A percentile compares a stretch with the other conserved stretches of the same genome.
phyloP scores from a whole-genome alignment of 768 basidiomycete genomes.

The Daedalea quercina region DNA sequence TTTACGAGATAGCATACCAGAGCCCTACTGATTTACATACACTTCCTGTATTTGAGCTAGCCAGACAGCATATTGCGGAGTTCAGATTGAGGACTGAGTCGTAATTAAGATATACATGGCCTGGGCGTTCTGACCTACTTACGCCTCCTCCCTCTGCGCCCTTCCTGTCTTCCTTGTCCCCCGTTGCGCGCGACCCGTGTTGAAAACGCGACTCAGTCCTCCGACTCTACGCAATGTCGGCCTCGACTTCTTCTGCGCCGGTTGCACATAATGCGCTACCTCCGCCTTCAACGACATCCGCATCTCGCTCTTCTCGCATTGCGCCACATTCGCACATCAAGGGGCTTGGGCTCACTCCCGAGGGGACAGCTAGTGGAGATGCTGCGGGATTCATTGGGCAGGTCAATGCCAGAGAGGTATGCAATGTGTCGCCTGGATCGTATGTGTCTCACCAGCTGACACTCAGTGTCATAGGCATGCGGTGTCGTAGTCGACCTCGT shows the following conservation, averaged over 20 bases:
- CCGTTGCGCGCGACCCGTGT: no score
- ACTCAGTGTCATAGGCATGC: constrained; percentile 55
- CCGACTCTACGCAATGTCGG: no score
- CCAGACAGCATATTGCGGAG: no score
- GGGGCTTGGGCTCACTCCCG: constrained; percentile 82
- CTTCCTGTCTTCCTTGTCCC: no score
- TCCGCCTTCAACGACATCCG: constrained; percentile 55
- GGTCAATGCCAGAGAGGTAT: constrained; percentile 81
- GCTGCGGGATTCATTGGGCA: constrained; percentile 90
- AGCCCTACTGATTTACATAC: no score
- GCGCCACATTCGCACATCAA: constrained; percentile 96
- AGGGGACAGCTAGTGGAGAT: constrained; percentile 70
- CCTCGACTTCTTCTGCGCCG: constrained; percentile 23
- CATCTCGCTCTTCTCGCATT: constrained; percentile 68
- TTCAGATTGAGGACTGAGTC: no score
- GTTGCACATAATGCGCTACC: constrained; percentile 62
- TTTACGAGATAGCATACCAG: not conserved
- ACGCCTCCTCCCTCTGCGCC: not conserved
- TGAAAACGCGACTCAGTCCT: no score
- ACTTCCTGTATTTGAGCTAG: no score
- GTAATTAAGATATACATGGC: no score
- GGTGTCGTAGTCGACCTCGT: constrained; percentile 86
- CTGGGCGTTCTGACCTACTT: not conserved
- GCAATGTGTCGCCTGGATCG: constrained; percentile 6
- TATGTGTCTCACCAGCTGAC: not conserved